These are phyloP conservation scores for Kodamaea fukazawae DNA, from an alignment of 805 yeast genomes.

Conservation along the genomic window DNA sequence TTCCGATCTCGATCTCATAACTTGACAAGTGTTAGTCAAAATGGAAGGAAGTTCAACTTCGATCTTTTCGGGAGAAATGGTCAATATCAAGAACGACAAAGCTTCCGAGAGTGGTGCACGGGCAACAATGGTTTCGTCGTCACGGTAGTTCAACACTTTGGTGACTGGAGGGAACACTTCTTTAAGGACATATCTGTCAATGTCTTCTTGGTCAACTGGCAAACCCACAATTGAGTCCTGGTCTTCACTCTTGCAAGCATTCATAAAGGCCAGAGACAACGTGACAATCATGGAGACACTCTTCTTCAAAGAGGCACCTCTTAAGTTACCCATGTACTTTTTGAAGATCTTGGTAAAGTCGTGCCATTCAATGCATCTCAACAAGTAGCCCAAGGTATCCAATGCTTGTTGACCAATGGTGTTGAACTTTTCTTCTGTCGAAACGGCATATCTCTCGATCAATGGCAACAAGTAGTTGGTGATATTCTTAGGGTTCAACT, in stretches of 20 bases:
- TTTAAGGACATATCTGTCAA: conserved; percentile 43
- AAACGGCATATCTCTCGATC: conserved; percentile 72
- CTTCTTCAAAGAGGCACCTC: conserved; percentile 46
- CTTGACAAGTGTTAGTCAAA: conserved; percentile 84
- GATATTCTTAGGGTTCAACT: conserved; percentile 55
- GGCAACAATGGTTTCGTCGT: conserved; percentile 73
- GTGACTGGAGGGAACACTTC: conserved; percentile 64
- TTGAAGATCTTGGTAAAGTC: conserved; percentile 75
- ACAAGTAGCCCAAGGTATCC: conserved; percentile 56
- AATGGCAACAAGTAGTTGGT: conserved; percentile 83
- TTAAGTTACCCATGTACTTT: conserved; percentile 57
- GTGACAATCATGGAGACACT: conserved; percentile 58
- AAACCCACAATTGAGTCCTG: conserved; percentile 21
- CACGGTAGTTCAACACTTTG: conserved; percentile 57
- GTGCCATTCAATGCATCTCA: conserved; percentile 64
- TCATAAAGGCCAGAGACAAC: conserved; percentile 48
- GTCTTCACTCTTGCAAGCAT: conserved; percentile 23
- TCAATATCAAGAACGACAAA: conserved; percentile 60
- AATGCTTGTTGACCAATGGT: conserved; percentile 67
- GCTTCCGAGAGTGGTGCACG: conserved; percentile 85
- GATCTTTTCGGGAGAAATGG: conserved; percentile 56
- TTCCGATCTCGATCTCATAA: conserved; percentile 78
- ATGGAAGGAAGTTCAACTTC: conserved; percentile 72
- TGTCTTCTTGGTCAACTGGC: conserved; percentile 24
- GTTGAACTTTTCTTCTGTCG: conserved; percentile 54